phyloP scores from a whole-genome alignment of 306 rosid genomes.

The Boehmeria nivea region DNA sequence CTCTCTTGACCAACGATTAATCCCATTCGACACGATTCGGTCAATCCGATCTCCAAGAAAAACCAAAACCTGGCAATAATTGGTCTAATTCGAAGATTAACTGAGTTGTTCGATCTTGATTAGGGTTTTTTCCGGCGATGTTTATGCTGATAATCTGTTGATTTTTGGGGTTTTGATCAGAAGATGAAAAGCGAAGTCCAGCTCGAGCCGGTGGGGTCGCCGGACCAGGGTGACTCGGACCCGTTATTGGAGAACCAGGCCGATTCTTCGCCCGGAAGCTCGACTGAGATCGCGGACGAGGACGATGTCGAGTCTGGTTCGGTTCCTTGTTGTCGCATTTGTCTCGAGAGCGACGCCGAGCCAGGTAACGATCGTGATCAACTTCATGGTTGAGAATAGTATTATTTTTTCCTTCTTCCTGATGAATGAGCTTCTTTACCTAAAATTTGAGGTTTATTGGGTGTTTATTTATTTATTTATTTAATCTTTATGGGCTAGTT shows the following conservation, averaged over 20 bases:
- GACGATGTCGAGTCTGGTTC: slow-evolving; percentile 67
- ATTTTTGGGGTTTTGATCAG: slow-evolving; percentile 14
- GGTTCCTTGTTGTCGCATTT: slow-evolving; percentile 86
- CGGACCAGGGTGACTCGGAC: slow-evolving; percentile 71
- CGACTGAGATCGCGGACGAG: slow-evolving; percentile 64
- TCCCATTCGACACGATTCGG: too few species aligned
- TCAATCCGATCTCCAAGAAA: too few species aligned
- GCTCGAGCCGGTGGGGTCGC: slow-evolving; percentile 50
- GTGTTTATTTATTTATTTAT: too few species aligned
- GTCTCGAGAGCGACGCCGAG: slow-evolving; percentile 85
- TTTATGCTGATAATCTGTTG: not conserved
- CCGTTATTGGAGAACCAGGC: slow-evolving; percentile 62
- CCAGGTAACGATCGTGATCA: too few species aligned
- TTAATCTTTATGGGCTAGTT: too few species aligned
- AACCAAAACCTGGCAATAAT: too few species aligned
- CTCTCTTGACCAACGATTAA: too few species aligned
- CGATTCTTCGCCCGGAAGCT: slow-evolving; percentile 44
- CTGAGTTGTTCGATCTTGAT: not conserved
- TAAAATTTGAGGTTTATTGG: too few species aligned
- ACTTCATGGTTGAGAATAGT: too few species aligned
- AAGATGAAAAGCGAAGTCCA: slow-evolving; percentile 86
- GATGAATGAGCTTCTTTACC: too few species aligned
- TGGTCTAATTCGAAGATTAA: not conserved
- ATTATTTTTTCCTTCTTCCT: too few species aligned
- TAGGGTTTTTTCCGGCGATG: slow-evolving; percentile 32